Evolutionary conservation across 495 filamentous ascomycete genomes (phyloP).

Genomic region (Darksidea phi): DNA sequence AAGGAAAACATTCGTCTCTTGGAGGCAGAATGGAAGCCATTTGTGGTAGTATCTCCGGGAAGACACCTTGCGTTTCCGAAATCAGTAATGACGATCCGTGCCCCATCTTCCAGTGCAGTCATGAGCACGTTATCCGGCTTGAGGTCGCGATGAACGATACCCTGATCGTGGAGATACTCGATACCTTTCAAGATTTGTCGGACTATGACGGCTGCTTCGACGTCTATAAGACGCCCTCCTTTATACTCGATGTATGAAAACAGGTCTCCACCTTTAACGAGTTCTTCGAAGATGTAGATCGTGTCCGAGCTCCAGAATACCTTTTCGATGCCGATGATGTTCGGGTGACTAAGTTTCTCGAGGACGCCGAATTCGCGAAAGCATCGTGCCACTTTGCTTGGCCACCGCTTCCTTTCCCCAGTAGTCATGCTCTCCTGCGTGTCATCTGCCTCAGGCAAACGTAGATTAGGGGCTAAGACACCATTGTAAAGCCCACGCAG

Average conservation of each 20-base stretch:
- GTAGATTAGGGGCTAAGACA: background rate
- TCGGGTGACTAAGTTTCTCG: conserved; percentile 48
- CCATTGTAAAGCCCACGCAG: conserved; percentile 17
- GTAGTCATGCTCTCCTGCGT: background rate
- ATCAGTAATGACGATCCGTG: conserved; percentile 67
- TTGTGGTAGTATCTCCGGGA: conserved; percentile 12
- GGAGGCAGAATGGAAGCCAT: background rate
- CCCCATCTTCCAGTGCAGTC: conserved; percentile 45
- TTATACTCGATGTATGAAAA: conserved; percentile 59
- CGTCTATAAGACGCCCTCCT: conserved; percentile 49
- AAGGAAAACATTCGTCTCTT: conserved; percentile 57
- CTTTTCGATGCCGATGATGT: conserved; percentile 49
- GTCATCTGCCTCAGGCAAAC: background rate
- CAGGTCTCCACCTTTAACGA: conserved; percentile 62
- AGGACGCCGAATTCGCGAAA: conserved; percentile 44
- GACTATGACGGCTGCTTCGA: conserved; percentile 55
- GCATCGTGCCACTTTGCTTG: conserved; percentile 24
- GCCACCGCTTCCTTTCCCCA: conserved; percentile 13
- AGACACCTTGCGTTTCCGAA: conserved; percentile 63
- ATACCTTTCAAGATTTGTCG: conserved; percentile 61
- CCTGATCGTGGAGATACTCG: conserved; percentile 56
- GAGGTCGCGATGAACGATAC: conserved; percentile 65
- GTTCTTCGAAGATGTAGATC: conserved; percentile 47
- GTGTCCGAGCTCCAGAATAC: conserved; percentile 43
- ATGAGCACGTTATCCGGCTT: conserved; percentile 71